Evolutionary conservation across 768 basidiomycete species (phyloP).

Genomic region (Suillus discolor): DNA sequence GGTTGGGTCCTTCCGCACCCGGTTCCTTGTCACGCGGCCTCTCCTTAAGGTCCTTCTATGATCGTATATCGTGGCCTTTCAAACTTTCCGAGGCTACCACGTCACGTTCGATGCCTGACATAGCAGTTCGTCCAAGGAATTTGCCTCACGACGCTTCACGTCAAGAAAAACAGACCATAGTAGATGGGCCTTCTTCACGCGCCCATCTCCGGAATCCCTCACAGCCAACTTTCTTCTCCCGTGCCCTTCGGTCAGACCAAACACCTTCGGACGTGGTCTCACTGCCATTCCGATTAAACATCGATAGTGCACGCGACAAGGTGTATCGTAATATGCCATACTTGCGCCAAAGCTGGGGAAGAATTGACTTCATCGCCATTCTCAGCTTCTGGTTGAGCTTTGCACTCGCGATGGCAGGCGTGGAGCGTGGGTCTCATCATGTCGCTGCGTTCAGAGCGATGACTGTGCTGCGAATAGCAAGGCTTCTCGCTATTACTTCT

Average conservation of each 20-base stretch:
- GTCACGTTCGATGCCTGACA: constrained; percentile 16
- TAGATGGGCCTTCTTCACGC: constrained; percentile 21
- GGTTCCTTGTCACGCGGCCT: constrained; percentile 45
- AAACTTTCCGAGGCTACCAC: constrained; percentile 36
- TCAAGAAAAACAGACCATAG: not conserved
- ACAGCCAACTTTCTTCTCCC: constrained; percentile 53
- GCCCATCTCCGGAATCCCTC: constrained; percentile 45
- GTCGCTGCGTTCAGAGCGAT: constrained; percentile 88
- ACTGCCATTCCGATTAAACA: constrained; percentile 63
- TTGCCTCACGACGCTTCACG: not conserved
- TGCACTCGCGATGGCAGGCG: constrained; percentile 61
- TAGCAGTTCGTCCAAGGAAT: not conserved
- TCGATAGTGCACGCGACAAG: constrained; percentile 56
- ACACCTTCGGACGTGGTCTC: constrained; percentile 44
- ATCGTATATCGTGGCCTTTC: constrained; percentile 58
- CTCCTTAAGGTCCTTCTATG: constrained; percentile 47
- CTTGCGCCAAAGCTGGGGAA: constrained; percentile 89
- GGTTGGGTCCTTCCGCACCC: constrained; percentile 22
- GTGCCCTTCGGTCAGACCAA: constrained; percentile 46
- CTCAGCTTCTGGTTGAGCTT: constrained; percentile 88
- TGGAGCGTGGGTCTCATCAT: constrained; percentile 70
- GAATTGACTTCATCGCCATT: constrained; percentile 88
- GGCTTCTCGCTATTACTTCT: constrained; percentile 83
- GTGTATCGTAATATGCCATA: constrained; percentile 79
- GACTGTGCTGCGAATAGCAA: constrained; percentile 80